These are phyloP conservation scores for Coemansia sp. DNA, from an alignment of 192 early-diverging fungal genomes.

Conservation along the genomic window DNA sequence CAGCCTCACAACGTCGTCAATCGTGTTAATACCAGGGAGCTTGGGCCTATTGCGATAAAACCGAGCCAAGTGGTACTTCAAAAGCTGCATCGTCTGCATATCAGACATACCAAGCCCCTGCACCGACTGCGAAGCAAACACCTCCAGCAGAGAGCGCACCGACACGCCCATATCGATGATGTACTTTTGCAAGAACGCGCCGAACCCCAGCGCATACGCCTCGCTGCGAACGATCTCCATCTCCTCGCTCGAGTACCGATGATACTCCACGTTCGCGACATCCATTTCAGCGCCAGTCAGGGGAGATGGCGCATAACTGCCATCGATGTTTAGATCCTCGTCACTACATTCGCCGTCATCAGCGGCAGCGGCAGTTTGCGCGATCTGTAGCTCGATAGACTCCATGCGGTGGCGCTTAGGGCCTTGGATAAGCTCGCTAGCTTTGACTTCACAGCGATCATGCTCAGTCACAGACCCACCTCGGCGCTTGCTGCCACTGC, in stretches of 20 bases:
- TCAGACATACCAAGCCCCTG: constrained; percentile 50
- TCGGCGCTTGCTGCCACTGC: constrained; percentile 27
- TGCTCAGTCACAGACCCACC: constrained; percentile 8
- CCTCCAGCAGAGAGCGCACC: constrained; percentile 61
- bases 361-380: background rate
- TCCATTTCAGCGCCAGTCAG: constrained; percentile 2
- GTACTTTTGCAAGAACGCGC: constrained; percentile 65
- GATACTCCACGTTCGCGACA: background rate
- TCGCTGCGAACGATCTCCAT: constrained; percentile 38
- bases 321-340: constrained; percentile 39
- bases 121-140: constrained; percentile 55
- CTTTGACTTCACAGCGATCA: background rate
- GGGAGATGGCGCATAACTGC: constrained; percentile 47
- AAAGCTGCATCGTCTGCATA: constrained; percentile 58
- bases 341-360: constrained; percentile 1
- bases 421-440: background rate
- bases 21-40: constrained; percentile 56
- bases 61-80: constrained; percentile 57
- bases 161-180: constrained; percentile 49
- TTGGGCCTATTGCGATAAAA: constrained; percentile 58
- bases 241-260: constrained; percentile 28
- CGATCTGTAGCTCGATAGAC: background rate
- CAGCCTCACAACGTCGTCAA: constrained; percentile 65
- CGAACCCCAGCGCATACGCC: constrained; percentile 31
- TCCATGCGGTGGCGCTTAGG: constrained; percentile 28